Evolutionary conservation across 1,284 basidiomycete genomes (phyloP), one percentile per base, ranked within the genome.

Genomic region (Volvariella surrecta): DNA sequence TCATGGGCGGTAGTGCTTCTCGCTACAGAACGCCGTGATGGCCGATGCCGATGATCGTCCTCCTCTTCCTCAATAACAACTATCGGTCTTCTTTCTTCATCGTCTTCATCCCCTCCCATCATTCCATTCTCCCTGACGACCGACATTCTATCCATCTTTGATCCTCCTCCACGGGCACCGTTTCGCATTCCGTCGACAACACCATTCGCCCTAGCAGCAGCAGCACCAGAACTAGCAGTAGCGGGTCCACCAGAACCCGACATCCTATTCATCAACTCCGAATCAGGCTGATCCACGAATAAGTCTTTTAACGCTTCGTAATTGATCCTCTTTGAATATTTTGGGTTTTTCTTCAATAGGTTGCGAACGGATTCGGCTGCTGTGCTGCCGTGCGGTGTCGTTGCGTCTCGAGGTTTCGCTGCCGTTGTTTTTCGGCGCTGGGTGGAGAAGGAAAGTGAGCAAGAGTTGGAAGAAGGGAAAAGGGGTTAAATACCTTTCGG

Each of bases 281-380:
- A 6, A 11, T 28, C 24, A 11, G 24, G 24, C 24, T 28, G 24
- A 34, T 76, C 74, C 20, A 78, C 70, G 58, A 91, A 89, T 4
- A 91, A 70, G 46, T 77, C 75, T 52, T 85, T 82, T 42, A 92
- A 73, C 0, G 87, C 89, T 52, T 87, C 82, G 57, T 93, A 93
- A 57, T 93, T 93, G 61, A 93, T 92, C 42, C 89, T 77, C 55
- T 88, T 88, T 63, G 85, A 89, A 61, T 90, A 89, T 58, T 80
- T 88, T 18, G 79, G 70, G 50, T 82, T 88, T 62, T 88, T 87
- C 68, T 85, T 84, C 52, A 92, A 68, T 30, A 93, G 70, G 45
- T 82, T 85, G 18, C 74, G 76, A 24, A 90, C 86, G 2, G 88
- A 81, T 53, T 92, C 89, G 2, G 84, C 87, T 1, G 84, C 76